Evolutionary conservation across 805 yeast genomes (phyloP), one percentile per base, ranked within the genome.

Genomic region (Tetrapisispora namnaoensis): DNA sequence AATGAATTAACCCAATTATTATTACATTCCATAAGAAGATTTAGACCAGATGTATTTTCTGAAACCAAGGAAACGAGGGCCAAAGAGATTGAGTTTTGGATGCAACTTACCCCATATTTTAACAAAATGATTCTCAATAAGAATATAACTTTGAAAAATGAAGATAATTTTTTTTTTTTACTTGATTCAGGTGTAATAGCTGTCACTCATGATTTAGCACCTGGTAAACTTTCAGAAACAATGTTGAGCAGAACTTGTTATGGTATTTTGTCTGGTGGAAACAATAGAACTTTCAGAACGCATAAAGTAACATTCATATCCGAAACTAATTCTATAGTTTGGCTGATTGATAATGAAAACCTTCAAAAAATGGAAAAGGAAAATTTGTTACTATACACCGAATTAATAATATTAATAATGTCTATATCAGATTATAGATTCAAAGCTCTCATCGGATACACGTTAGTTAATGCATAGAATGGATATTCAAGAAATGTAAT

Each of bases 361-460:
- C 65, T 86, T 51, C 61, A 65, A 2, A 70, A 66, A 42, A 62
- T 88, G 57, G 67, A 72, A 56, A 53, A 65, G 14, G 73, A 76
- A 21, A 80, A 86, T 28, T 61, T 65, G 5, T 76, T 70, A 32
- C 61, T 85, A 10, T 84, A 78, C 55, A 75, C 78, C 38, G 95
- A 89, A 60, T 65, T 89, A 38, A 63, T 80, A 44, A 69, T 72
- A 42, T 77, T 88, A 32, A 78, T 82, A 30, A 69, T 83, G 53
- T 75, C 79, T 43, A 67, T 89, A 46, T 72, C 80, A 35, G 80
- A 82, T 49, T 88, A 79, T 57, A 70, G 96, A 53, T 83, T 83
- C 56, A 86, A 81, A 51, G 78, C 86, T 27, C 70, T 88, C 54
- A 76, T 91, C 3, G 87, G 93, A 2, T 86, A 85, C 61, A 75